Evolutionary conservation across 805 yeast genomes (phyloP).

Genomic region (Candida sanyiensis): DNA sequence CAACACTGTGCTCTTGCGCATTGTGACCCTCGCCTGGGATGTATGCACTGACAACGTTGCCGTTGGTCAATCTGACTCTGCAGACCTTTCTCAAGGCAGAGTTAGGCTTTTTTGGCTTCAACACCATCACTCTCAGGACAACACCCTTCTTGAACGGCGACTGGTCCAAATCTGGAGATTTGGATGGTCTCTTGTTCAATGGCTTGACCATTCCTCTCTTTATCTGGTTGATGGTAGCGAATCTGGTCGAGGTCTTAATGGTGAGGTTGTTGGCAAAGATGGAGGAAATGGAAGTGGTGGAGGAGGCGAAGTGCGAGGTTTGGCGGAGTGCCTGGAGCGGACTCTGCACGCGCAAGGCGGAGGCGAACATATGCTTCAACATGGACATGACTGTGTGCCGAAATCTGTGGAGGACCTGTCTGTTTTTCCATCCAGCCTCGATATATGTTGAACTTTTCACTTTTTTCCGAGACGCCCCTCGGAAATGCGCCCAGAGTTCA

Average conservation of each 20-base stretch:
- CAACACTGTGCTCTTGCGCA: slow-evolving; percentile 96
- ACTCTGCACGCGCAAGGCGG: slow-evolving; percentile 16
- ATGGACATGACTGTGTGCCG: slow-evolving; percentile 10
- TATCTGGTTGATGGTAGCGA: slow-evolving; percentile 73
- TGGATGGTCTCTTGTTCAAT: slow-evolving; percentile 39
- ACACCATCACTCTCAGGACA: slow-evolving; percentile 85
- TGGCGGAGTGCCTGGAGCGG: slow-evolving; percentile 10
- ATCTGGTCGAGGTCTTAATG: slow-evolving; percentile 20
- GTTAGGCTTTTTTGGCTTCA: slow-evolving; percentile 97
- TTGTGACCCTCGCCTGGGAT: slow-evolving; percentile 99
- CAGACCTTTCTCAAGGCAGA: slow-evolving; percentile 97
- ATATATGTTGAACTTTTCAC: not conserved
- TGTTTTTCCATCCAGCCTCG: too few relatives aligned
- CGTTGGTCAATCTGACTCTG: slow-evolving; percentile 88
- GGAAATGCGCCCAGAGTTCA: too few relatives aligned
- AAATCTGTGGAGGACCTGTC: too few relatives aligned
- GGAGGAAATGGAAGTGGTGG: slow-evolving; percentile 9
- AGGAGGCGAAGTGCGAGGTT: slow-evolving; percentile 10
- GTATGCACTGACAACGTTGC: slow-evolving; percentile 83
- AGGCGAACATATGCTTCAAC: slow-evolving; percentile 23
- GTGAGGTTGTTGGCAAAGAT: slow-evolving; percentile 9
- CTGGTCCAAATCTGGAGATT: slow-evolving; percentile 77
- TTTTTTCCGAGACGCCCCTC: not conserved
- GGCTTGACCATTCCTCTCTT: slow-evolving; percentile 61
- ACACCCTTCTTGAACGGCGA: slow-evolving; percentile 92